A percentile compares a stretch with the other conserved stretches of the same genome.
Evolutionary conservation across 164 flowering plant species (phyloP).

Genomic region (Stephania japonica): DNA sequence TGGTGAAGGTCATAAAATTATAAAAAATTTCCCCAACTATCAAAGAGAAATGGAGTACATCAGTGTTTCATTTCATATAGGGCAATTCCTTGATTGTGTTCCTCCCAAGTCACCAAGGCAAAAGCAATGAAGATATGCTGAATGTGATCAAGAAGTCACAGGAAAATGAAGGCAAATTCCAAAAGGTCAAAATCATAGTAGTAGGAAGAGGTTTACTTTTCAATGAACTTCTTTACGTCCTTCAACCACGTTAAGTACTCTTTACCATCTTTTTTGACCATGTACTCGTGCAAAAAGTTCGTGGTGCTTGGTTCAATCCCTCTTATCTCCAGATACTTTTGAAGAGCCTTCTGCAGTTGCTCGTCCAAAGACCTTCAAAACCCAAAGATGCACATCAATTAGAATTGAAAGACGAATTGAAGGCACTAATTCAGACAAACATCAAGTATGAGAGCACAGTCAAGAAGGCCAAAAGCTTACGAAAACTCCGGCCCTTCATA

Average conservation of each 20-base stretch:
- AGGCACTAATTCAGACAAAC: neutral
- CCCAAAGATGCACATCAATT: neutral
- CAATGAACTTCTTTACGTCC: constrained; percentile 65
- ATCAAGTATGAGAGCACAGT: neutral
- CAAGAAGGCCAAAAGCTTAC: constrained; percentile 49
- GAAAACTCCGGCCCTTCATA: constrained; percentile 84
- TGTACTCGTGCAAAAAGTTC: constrained; percentile 82
- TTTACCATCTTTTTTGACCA: constrained; percentile 74
- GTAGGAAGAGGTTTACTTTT: constrained; percentile 24
- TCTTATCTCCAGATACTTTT: constrained; percentile 81
- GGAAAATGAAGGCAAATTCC: neutral
- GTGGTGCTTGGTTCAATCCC: constrained; percentile 77
- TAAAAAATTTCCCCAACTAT: neutral
- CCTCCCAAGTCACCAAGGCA: neutral
- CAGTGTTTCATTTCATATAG: neutral
- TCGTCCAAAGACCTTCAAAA: constrained; percentile 87
- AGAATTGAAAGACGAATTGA: neutral
- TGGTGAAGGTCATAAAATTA: neutral
- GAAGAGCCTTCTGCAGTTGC: constrained; percentile 80
- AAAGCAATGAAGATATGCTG: neutral
- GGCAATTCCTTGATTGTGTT: neutral
- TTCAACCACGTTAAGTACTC: constrained; percentile 80
- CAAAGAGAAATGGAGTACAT: neutral
- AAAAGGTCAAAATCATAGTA: neutral
- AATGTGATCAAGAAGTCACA: neutral